phyloP scores from a whole-genome alignment of 495 filamentous ascomycete genomes.

The Umbilicaria muhlenbergii region DNA sequence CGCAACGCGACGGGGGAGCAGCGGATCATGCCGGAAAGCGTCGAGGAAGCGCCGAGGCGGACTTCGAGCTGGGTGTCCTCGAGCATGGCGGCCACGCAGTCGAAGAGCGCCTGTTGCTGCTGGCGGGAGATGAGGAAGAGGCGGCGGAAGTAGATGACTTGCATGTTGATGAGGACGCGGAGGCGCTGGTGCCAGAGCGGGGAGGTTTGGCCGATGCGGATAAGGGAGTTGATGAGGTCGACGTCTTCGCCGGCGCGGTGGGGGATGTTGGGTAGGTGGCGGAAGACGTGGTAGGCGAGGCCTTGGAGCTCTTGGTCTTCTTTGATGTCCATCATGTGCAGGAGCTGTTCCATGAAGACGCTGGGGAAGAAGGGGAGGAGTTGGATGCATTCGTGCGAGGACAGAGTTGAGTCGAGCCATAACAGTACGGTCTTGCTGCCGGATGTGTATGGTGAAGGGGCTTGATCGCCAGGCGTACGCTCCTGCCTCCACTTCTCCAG shows the following conservation, averaged over 20 bases:
- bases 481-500: slow-evolving; percentile 80
- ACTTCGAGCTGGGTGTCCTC: slow-evolving; percentile 88
- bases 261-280: slow-evolving; percentile 91
- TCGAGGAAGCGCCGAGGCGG: slow-evolving; percentile 78
- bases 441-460: slow-evolving; percentile 84
- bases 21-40: slow-evolving; percentile 92
- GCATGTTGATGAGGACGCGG: slow-evolving; percentile 96
- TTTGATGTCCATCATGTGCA: slow-evolving; percentile 99
- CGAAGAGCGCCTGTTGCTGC: slow-evolving; percentile 69
- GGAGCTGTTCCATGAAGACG: slow-evolving; percentile 72
- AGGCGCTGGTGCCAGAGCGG: slow-evolving; percentile 94
- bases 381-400: slow-evolving; percentile 83
- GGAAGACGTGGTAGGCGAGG: slow-evolving; percentile 92
- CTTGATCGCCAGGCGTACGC: slow-evolving; percentile 77
- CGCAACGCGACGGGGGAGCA: slow-evolving; percentile 82
- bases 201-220: slow-evolving; percentile 74
- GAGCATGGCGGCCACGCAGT: slow-evolving; percentile 86
- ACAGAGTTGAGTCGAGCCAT: slow-evolving; percentile 86
- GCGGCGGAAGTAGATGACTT: slow-evolving; percentile 95
- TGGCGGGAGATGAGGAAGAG: slow-evolving; percentile 75
- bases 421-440: slow-evolving; percentile 90
- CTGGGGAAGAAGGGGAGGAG: slow-evolving; percentile 83
- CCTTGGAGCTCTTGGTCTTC: slow-evolving; percentile 94
- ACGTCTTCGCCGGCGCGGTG: slow-evolving; percentile 74
- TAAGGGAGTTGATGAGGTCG: slow-evolving; percentile 68